Evolutionary conservation across 1,284 basidiomycete genomes (phyloP).

Genomic region (Tylopilus orsonianus): DNA sequence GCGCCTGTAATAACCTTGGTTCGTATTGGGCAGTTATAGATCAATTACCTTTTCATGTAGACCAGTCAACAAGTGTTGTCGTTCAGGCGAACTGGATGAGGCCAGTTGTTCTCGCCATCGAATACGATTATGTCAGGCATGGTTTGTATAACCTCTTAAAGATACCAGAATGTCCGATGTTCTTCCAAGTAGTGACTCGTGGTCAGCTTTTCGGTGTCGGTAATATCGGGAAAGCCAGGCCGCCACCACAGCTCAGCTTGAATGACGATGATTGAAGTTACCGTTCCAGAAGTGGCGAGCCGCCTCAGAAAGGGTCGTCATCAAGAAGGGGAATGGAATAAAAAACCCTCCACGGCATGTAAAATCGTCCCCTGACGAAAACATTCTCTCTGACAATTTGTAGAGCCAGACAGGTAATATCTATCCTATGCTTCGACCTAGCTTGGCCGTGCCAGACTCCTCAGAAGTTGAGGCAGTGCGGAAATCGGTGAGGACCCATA

Average conservation of each 20-base stretch:
- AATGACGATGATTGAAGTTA: conserved; percentile 39
- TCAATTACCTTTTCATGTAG: conserved; percentile 32
- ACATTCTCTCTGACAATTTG: conserved; percentile 13
- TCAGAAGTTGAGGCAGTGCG: conserved; percentile 6
- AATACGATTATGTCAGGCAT: conserved; percentile 42
- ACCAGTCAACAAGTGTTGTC: conserved; percentile 36
- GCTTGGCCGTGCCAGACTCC: conserved; percentile 12
- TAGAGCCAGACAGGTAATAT: conserved; percentile 28
- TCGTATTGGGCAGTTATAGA: conserved; percentile 40
- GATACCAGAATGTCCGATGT: conserved; percentile 21
- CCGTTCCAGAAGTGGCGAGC: conserved; percentile 27
- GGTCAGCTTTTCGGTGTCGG: not conserved
- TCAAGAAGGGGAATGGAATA: not conserved
- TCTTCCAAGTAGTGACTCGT: conserved; percentile 16
- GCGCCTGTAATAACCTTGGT: conserved; percentile 25
- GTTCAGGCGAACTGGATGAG: conserved; percentile 37
- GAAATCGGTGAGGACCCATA: conserved; percentile 28
- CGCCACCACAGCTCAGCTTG: conserved; percentile 37
- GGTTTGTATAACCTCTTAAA: conserved; percentile 37
- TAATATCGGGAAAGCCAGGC: conserved; percentile 5
- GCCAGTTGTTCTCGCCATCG: conserved; percentile 43
- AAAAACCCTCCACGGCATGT: conserved; percentile 31
- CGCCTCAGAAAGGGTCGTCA: conserved; percentile 13
- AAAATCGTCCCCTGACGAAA: conserved; percentile 23
- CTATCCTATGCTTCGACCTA: conserved; percentile 28